Conservation (phyloP, 2,329 filamentous ascomycete genomes). For the Grosmannia huntii region DNA sequence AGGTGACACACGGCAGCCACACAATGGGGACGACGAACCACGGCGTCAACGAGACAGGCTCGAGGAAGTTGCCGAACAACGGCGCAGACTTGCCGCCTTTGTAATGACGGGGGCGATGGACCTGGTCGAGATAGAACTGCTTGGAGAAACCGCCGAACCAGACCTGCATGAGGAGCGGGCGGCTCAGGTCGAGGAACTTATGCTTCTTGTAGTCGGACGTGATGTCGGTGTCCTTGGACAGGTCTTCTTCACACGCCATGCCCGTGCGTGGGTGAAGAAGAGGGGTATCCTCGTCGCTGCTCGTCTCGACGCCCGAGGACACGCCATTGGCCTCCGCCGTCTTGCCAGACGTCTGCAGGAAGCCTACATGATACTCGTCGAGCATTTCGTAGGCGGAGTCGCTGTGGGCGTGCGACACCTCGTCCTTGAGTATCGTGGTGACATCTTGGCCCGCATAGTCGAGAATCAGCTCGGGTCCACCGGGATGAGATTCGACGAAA, state of each 20-base stretch:
- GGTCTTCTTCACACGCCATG: constrained; percentile 78
- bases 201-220: constrained; percentile 68
- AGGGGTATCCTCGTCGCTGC: constrained; percentile 14
- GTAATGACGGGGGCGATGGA: constrained; percentile 92
- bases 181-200: constrained; percentile 85
- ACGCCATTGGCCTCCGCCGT: constrained; percentile 23
- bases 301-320: constrained; percentile 13
- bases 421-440: constrained; percentile 67
- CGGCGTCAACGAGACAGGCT: constrained; percentile 86
- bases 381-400: constrained; percentile 94
- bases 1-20: constrained; percentile 72
- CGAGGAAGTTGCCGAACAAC: constrained; percentile 95
- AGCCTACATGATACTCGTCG: constrained; percentile 75
- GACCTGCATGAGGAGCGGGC: constrained; percentile 75
- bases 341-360: constrained; percentile 52
- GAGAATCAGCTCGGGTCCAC: constrained; percentile 75
- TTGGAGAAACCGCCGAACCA: constrained; percentile 83
- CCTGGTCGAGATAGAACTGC: constrained; percentile 92
- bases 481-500: constrained; percentile 83
- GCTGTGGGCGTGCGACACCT: constrained; percentile 70
- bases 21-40: constrained; percentile 82
- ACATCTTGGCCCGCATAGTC: constrained; percentile 87
- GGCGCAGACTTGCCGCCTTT: constrained; percentile 85
- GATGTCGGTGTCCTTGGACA: constrained; percentile 74
- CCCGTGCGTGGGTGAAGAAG: constrained; percentile 55